A percentile compares a stretch with the other conserved stretches of the same genome.
Evolutionary conservation across 768 basidiomycete genomes (phyloP).

Genomic region (Melanogaster broomeanus): DNA sequence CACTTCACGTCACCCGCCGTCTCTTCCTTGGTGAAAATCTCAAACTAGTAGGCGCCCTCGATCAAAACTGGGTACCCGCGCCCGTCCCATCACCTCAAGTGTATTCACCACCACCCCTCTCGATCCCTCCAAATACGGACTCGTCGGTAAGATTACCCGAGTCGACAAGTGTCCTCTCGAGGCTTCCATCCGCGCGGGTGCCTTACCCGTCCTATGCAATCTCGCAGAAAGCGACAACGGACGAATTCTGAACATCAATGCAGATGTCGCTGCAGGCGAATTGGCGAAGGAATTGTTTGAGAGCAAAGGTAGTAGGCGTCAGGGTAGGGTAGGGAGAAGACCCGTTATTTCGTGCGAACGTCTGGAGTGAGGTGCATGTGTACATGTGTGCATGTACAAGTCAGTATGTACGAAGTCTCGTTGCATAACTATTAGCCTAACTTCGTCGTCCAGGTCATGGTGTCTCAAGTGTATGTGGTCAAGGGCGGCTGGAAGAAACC

Average conservation of each 20-base stretch:
- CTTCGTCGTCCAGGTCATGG: too few relatives aligned
- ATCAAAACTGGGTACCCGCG: constrained; percentile 94
- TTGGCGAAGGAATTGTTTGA: constrained; percentile 95
- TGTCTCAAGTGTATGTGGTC: too few relatives aligned
- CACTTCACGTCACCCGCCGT: constrained; percentile 89
- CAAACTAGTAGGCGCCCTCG: constrained; percentile 89
- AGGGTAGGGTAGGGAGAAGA: too few relatives aligned
- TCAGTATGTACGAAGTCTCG: too few relatives aligned
- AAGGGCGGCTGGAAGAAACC: too few relatives aligned
- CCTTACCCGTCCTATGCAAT: constrained; percentile 92
- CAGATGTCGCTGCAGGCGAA: constrained; percentile 97
- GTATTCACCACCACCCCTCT: constrained; percentile 98
- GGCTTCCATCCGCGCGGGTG: constrained; percentile 94
- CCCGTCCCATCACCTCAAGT: constrained; percentile 98
- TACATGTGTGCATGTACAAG: too few relatives aligned
- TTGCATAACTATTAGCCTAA: too few relatives aligned
- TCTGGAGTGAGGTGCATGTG: too few relatives aligned
- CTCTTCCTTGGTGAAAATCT: constrained; percentile 98
- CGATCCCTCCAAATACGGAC: constrained; percentile 90
- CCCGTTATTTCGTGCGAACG: too few relatives aligned
- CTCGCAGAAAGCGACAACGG: constrained; percentile 93
- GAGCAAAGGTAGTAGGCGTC: too few relatives aligned
- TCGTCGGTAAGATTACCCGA: constrained; percentile 93
- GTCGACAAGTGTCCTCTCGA: constrained; percentile 97
- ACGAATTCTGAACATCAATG: constrained; percentile 99